phyloP scores from a whole-genome alignment of 495 filamentous ascomycete species.

The Penicillium ochrochloron region DNA sequence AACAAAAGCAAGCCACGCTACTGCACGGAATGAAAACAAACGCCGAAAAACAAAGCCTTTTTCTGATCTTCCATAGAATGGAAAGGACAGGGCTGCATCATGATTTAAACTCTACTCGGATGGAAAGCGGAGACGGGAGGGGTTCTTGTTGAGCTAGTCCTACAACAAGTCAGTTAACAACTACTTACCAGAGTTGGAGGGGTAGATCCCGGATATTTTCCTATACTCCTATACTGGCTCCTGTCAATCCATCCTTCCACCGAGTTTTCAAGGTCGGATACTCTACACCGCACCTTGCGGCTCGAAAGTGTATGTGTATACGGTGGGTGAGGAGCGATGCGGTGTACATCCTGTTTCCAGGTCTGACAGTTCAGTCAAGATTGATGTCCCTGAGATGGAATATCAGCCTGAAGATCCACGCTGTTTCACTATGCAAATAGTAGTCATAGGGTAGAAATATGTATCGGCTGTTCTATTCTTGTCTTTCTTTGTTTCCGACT shows the following conservation, averaged over 20 bases:
- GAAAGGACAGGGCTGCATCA: conserved; percentile 2
- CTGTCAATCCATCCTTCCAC: conserved; percentile 2
- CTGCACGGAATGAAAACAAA: conserved; percentile 1
- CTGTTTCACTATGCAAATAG: not conserved
- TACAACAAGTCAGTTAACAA: not conserved
- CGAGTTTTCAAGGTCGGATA: not conserved
- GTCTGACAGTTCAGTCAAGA: not conserved
- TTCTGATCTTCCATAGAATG: not conserved
- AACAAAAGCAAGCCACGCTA: conserved; percentile 21
- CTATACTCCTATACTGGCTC: not conserved
- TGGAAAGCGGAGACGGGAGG: not conserved
- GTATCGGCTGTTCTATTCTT: conserved; percentile 12
- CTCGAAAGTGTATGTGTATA: not conserved
- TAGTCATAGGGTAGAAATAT: not conserved
- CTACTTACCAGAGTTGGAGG: not conserved
- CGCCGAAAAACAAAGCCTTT: conserved; percentile 16
- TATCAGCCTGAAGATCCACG: not conserved
- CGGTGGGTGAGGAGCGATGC: not conserved
- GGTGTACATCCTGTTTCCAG: not conserved
- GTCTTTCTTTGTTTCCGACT: not conserved
- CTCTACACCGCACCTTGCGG: conserved; percentile 14
- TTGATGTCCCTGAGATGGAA: not conserved
- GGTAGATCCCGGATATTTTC: conserved; percentile 3
- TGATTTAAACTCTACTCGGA: not conserved
- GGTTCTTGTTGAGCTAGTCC: not conserved